phyloP scores from a whole-genome alignment of 2,329 filamentous ascomycete genomes.

The Alternaria sp. region DNA sequence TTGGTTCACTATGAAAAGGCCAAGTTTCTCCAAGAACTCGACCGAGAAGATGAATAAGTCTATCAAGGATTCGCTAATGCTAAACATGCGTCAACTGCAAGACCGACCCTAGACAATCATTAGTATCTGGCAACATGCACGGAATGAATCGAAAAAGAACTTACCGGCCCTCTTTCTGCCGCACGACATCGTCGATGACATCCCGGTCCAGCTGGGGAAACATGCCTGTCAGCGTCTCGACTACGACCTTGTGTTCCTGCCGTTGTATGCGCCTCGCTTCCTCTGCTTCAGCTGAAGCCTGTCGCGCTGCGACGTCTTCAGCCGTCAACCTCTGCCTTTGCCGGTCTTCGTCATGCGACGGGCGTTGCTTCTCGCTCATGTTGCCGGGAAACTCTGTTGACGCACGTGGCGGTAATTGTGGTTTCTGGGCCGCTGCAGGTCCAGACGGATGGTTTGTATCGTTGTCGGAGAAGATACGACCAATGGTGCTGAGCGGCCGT shows the following conservation, averaged over 20 bases:
- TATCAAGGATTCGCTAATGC: constrained; percentile 21
- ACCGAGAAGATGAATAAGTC: neutral
- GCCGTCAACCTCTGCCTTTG: constrained; percentile 62
- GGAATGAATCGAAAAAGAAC: constrained; percentile 45
- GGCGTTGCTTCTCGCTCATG: constrained; percentile 19
- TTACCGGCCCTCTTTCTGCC: constrained; percentile 91
- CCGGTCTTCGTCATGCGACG: constrained; percentile 36
- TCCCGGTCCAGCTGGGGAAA: constrained; percentile 95
- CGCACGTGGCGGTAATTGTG: constrained; percentile 53
- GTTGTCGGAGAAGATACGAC: constrained; percentile 89
- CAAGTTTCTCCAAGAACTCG: neutral
- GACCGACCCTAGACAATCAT: constrained; percentile 10
- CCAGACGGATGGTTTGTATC: constrained; percentile 32
- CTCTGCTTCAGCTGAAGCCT: constrained; percentile 87
- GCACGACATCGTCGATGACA: constrained; percentile 94
- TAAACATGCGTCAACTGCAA: constrained; percentile 22
- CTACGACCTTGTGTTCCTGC: constrained; percentile 86
- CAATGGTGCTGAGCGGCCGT: constrained; percentile 86
- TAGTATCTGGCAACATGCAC: neutral
- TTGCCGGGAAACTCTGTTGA: constrained; percentile 38
- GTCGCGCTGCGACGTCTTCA: constrained; percentile 86
- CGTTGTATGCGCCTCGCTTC: constrained; percentile 83
- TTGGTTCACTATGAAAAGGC: neutral
- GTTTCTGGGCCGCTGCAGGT: constrained; percentile 57
- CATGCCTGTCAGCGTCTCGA: constrained; percentile 94